Base-by-base conservation (phyloP, 2,329 filamentous ascomycete genomes). In the Trichocomaceae sp. region DNA sequence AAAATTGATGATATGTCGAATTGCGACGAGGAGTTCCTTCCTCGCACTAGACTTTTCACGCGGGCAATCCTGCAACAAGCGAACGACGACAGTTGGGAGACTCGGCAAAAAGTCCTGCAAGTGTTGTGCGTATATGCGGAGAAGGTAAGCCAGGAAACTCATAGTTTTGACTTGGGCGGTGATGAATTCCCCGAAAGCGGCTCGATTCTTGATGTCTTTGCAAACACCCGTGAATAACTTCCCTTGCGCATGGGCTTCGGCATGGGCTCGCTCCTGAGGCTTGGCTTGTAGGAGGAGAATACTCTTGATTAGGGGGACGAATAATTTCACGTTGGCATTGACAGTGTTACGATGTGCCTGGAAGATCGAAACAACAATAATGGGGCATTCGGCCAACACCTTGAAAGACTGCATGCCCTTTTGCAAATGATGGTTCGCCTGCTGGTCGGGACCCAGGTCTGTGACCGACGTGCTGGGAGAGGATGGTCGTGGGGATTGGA, bases 341-440 rank as follows among this genome's bases (percentile, higher is more conserved):
- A 96, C 92, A 5, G 86, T 86, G 47, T 74, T 78, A 48, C 91
- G 84, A 65, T 99, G 93, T 5, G 92, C 87, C 73, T 99, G 93
- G 69, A 99, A 97, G 61, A 99, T 89, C 3, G 92, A 97, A 1
- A 99, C 93, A 3, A 99, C 93, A 41, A 99, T 97, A 51, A 99
- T 99, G 0, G 93, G 93, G 63, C 93, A 99, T 70, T 99, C 93
- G 1, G 92, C 90, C 4, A 99, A 81, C 22, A 99, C 92, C 71
- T 97, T 99, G 81, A 99, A 99, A 1, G 93, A 99, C 69, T 96
- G 90, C 89, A 96, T 96, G 29, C 93, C 93, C 72, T 90, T 95
- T 53, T 91, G 77, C 33, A 99, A 73, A 48, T 89, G 87, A 56
- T 91, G 84, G 54, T 83, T 84, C 63, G 90, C 86, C 66, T 92